Evolutionary conservation across 176 grass and related monocot species (phyloP), one percentile per base, ranked within the genome.

Genomic region (Chrysopogon serrulatus): DNA sequence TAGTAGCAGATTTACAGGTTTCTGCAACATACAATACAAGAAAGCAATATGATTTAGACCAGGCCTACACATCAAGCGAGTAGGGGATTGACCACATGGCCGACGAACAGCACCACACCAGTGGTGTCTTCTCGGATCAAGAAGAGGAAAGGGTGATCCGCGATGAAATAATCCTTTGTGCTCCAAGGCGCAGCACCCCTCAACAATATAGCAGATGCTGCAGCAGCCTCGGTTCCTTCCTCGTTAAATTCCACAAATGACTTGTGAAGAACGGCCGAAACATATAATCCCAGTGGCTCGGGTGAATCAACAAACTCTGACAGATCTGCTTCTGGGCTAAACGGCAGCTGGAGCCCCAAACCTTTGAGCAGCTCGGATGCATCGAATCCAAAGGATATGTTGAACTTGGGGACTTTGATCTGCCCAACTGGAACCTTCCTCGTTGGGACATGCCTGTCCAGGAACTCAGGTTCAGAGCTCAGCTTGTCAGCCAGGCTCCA

Each of bases 221-320:
- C 90, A 11, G 92, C 92, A 27, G 90, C 90, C 77, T 91, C 89
- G 1, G 94, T 97, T 53, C 94, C 94, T 91, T 94, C 91, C 86
- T 97, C 94, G 1, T 91, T 90, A 30, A 97, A 87, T 72, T 97
- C 91, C 1, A 93, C 63, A 28, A 91, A 90, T 0, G 88, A 90
- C 70, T 93, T 93, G 53, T 97, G 94, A n/a, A 90, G 83, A 77
- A 93, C n/a, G 18, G 88, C 83, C 21, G 91, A 93, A 45, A 93
- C 74, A 21, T 11, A 86, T 19, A 89, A 66, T n/a, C n/a, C n/a
- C n/a, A n/a, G n/a, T n/a, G n/a, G n/a, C 28, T 30, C 28, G 0
- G 77, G 34, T 5, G 87, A 91, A 80, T 93, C 87, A 8, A 86
- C 86, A 85, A 91, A 79, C 70, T 93, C 81, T 33, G 89, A n/a